Conservation (phyloP, 371 early-diverging fungal genomes). For the Mortierella sp. region DNA sequence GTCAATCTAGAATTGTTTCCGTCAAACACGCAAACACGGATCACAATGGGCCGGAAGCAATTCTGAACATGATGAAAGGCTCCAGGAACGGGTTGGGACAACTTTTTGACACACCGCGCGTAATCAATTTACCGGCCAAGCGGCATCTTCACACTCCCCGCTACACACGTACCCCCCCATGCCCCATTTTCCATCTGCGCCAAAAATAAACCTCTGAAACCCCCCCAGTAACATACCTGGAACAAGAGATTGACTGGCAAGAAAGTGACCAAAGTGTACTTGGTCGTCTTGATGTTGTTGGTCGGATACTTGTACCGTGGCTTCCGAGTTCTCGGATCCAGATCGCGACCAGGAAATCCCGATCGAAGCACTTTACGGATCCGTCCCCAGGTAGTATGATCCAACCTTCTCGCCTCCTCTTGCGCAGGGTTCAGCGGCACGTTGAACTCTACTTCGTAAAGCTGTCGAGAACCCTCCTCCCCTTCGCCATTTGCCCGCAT, state of each 20-base stretch:
- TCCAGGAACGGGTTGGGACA: too few relatives aligned
- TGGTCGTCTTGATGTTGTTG: conserved; percentile 84
- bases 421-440: conserved; percentile 19
- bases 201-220: too few relatives aligned
- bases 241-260: conserved; percentile 92
- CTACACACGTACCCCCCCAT: too few relatives aligned
- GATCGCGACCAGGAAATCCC: conserved; percentile 45
- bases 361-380: conserved; percentile 30
- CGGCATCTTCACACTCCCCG: too few relatives aligned
- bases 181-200: too few relatives aligned
- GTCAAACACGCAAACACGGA: too few relatives aligned
- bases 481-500: conserved; percentile 15
- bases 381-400: conserved; percentile 38
- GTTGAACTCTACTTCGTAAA: conserved; percentile 55
- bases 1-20: too few relatives aligned
- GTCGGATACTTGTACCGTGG: conserved; percentile 55
- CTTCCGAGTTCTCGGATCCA: conserved; percentile 46
- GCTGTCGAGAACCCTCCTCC: conserved; percentile 21
- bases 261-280: conserved; percentile 87
- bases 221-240: too few relatives aligned
- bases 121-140: conserved; percentile 35
- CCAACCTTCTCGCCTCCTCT: conserved; percentile 29
- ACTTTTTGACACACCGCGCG: conserved; percentile 2
- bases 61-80: too few relatives aligned
- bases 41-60: too few relatives aligned